A percentile compares a stretch with the other conserved stretches of the same genome.
phyloP scores from a whole-genome alignment of 169 alveolate genomes.

The Pseudocohnilembus persalinus region DNA sequence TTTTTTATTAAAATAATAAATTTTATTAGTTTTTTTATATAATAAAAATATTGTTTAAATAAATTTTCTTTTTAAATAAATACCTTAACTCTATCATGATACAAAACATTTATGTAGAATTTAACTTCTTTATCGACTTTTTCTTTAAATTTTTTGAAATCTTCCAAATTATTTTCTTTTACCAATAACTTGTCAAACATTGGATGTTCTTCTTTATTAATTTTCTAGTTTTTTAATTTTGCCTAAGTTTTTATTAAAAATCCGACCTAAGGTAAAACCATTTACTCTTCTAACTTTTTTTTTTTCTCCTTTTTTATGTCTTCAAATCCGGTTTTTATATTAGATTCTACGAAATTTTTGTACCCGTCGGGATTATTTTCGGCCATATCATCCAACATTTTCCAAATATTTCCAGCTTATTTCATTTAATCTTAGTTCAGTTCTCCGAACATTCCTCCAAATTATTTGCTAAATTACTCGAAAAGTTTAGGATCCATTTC shows the following conservation, averaged over 20 bases:
- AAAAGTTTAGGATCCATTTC: neutral
- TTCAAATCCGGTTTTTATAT: neutral
- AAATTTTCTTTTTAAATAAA: too few relatives aligned
- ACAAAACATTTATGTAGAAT: neutral
- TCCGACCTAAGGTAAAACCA: neutral
- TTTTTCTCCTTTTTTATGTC: neutral
- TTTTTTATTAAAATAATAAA: too few relatives aligned
- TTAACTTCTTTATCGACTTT: neutral
- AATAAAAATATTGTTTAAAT: too few relatives aligned
- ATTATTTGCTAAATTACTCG: neutral
- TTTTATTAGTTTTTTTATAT: too few relatives aligned
- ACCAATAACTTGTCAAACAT: neutral
- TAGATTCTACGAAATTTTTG: neutral
- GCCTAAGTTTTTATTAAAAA: neutral
- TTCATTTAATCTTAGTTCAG: neutral
- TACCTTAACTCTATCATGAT: neutral
- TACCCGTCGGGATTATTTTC: neutral
- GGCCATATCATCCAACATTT: neutral
- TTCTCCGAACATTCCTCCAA: neutral
- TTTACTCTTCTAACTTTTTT: neutral
- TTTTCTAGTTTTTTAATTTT: neutral
- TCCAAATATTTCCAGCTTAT: neutral
- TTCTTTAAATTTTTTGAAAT: too few relatives aligned
- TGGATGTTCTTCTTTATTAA: neutral
- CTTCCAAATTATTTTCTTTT: neutral